Percentiles rank a stretch among this genome's conserved stretches.
phyloP scores from a whole-genome alignment of 2,329 filamentous ascomycete genomes.

The Botrytis medusae region DNA sequence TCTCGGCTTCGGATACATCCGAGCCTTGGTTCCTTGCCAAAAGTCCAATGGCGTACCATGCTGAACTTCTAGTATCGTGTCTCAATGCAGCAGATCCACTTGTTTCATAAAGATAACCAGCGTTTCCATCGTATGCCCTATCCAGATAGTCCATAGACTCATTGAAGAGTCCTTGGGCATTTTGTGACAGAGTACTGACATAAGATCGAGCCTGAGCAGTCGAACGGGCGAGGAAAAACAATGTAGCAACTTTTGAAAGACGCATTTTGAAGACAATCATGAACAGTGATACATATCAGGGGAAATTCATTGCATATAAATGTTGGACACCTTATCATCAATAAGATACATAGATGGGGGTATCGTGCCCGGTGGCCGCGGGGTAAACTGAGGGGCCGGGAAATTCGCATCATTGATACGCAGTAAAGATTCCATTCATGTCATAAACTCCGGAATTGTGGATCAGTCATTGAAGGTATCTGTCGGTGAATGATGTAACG shows the following conservation, averaged over 20 bases:
- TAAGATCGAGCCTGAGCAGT: conserved; percentile 22
- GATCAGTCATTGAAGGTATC: background rate
- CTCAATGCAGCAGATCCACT: conserved; percentile 38
- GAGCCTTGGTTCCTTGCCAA: conserved; percentile 53
- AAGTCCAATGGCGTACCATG: conserved; percentile 60
- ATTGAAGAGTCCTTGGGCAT: conserved; percentile 46
- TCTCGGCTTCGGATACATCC: conserved; percentile 52
- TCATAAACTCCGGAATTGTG: conserved; percentile 4
- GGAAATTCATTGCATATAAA: background rate
- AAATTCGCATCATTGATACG: background rate
- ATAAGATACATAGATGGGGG: background rate
- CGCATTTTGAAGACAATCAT: background rate
- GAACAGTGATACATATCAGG: background rate
- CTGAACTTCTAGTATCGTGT: conserved; percentile 57
- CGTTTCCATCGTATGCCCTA: conserved; percentile 51
- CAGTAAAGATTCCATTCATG: background rate
- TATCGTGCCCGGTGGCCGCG: background rate
- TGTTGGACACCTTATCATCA: background rate
- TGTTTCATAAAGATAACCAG: conserved; percentile 55
- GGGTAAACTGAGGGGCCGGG: background rate
- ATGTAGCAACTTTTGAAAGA: background rate
- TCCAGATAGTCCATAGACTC: conserved; percentile 58
- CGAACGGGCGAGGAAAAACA: background rate
- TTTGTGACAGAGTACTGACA: conserved; percentile 27
- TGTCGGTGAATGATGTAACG: conserved; percentile 5